Base-by-base conservation (phyloP, 495 filamentous ascomycete genomes). In the Sabuloglossum arenarium region DNA sequence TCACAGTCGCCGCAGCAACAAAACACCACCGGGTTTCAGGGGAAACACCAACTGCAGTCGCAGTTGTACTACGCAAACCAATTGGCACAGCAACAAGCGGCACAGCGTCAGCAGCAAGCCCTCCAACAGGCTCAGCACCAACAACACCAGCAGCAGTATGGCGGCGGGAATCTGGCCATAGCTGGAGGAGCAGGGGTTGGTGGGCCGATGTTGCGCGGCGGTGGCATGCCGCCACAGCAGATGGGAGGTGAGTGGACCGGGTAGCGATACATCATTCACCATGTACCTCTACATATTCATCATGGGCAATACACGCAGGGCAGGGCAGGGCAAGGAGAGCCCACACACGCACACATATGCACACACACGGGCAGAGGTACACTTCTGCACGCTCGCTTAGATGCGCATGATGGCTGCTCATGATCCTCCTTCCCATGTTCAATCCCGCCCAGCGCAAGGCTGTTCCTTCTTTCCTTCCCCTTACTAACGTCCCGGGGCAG, bases 121-220 rank as follows among this genome's bases (percentile, higher is more conserved):
- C 64, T 43, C 53, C 62, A 46, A 61, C 60, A 61, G 60, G 57
- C 25, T 54, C 69, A 70, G 64, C 73, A 70, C 68, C 73, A 70
- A 56, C 69, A 68, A 27, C 72, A 70, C 65, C 71, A 71, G 16
- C 63, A 56, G 32, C 54, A 42, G 32, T 51, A 51, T 51, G 47
- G 47, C 0, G 47, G 47, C 12, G 47, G 47, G 47, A 51, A 29
- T 51, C 23, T 51, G 47, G 47, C 47, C 23, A 14, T 19, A 1
- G 28, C 24, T 51, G 47, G 47, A 51, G 47, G 24, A 3, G 25
- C 6, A 3, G 25, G 47, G 16, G 16, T 39, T 5, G 12, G 47
- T 16, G 47, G 47, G 3, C 21, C 47, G 23, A 27, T 51, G 28
- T 28, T 51, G 47, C 47, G 47, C 47, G 47, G 24, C 16, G 47